These are phyloP conservation scores for Candida chilensis DNA, from an alignment of 805 yeast genomes.

Conservation along the genomic window DNA sequence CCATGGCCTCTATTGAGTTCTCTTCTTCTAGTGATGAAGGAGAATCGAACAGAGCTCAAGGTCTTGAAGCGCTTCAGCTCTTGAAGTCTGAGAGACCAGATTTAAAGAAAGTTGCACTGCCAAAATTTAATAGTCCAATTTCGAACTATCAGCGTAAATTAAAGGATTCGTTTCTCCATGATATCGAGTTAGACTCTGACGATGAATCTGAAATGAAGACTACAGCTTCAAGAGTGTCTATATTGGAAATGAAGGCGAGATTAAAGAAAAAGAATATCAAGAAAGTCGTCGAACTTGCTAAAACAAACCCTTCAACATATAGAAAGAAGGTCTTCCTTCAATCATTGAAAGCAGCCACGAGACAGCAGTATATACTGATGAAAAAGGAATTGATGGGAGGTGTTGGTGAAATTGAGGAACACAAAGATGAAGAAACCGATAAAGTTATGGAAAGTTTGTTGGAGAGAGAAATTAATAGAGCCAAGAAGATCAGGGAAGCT, in stretches of 20 bases:
- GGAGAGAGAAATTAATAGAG: slow-evolving; percentile 43
- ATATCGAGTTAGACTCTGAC: slow-evolving; percentile 3
- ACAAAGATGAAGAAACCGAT: slow-evolving; percentile 30
- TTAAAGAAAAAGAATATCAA: slow-evolving; percentile 11
- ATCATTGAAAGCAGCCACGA: slow-evolving; percentile 31
- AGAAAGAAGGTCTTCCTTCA: slow-evolving; percentile 19
- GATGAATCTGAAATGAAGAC: slow-evolving; percentile 4
- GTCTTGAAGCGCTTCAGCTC: no score
- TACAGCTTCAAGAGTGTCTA: slow-evolving; percentile 17
- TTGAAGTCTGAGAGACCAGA: no score
- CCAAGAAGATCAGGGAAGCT: slow-evolving; percentile 29
- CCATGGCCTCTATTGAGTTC: no score
- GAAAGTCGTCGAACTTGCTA: background rate
- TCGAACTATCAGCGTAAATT: no score
- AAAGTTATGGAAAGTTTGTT: slow-evolving; percentile 33
- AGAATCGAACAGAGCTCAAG: no score
- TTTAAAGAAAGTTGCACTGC: no score
- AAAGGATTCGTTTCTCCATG: no score
- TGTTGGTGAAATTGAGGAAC: slow-evolving; percentile 11
- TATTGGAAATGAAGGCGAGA: slow-evolving; percentile 21
- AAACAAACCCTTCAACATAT: slow-evolving; percentile 4
- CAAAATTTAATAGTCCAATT: no score
- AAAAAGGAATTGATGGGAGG: background rate
- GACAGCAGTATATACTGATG: slow-evolving; percentile 26
- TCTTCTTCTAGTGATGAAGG: no score